Evolutionary conservation across 768 basidiomycete genomes (phyloP).

Genomic region (Pulveroboletus sp.): DNA sequence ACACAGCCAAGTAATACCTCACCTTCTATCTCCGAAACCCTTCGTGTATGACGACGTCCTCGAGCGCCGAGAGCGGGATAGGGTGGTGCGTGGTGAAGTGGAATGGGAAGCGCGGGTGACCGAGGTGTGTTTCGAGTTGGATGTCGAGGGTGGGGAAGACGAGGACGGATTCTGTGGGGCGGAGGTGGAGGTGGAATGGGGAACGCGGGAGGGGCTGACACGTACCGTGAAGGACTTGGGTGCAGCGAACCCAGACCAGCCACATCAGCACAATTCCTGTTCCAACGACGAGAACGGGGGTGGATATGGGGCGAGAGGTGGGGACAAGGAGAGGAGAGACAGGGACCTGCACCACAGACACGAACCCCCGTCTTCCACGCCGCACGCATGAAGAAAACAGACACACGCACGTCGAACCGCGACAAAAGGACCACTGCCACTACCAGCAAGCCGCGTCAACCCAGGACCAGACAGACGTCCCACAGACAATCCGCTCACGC

Average conservation of each 20-base stretch:
- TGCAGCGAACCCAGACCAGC: slow-evolving; percentile 35
- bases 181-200: background rate
- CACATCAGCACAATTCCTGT: slow-evolving; percentile 14
- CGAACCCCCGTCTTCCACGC: too few relatives aligned
- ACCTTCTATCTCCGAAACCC: slow-evolving; percentile 69
- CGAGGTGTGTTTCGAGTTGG: slow-evolving; percentile 44
- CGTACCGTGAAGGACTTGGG: slow-evolving; percentile 47
- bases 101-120: slow-evolving; percentile 36
- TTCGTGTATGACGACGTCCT: slow-evolving; percentile 71
- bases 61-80: slow-evolving; percentile 49
- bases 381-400: too few relatives aligned
- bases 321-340: background rate
- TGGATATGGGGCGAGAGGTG: background rate
- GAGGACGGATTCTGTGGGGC: slow-evolving; percentile 59
- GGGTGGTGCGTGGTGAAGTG: slow-evolving; percentile 44
- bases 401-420: slow-evolving; percentile 13
- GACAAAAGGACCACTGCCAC: background rate
- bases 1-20: slow-evolving; percentile 57
- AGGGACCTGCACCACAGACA: background rate
- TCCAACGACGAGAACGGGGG: background rate
- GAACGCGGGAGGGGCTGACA: background rate
- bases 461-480: slow-evolving; percentile 33
- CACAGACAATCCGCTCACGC: slow-evolving; percentile 36
- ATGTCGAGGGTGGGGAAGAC: slow-evolving; percentile 36
- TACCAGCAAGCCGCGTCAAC: slow-evolving; percentile 32